Evolutionary conservation across 306 rosid genomes (phyloP), one percentile per base, ranked within the genome.

Genomic region (Rosa multiflora): DNA sequence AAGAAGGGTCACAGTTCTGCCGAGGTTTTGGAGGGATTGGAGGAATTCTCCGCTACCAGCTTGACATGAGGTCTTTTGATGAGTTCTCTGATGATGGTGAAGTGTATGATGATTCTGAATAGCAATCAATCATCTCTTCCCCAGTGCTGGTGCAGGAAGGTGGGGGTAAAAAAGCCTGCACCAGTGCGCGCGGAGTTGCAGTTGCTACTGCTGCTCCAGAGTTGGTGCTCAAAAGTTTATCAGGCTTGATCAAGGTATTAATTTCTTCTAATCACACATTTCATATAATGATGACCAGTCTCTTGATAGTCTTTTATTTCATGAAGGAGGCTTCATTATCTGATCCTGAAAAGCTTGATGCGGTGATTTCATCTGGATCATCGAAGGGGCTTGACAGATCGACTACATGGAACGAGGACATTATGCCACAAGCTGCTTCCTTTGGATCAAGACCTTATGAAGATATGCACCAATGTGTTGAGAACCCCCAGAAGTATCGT

Each of bases 1-100:
- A 92, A 84, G 97, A 92, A 76, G 97, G 97, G 61, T 92, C 97
- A 26, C 97, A 92, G 78, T 92, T 92, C 80, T 92, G 97, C 87
- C 82, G 97, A 64, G 97, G 97, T 53, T 92, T 92, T 72, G 97
- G 97, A 74, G 97, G 97, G 40, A 92, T 92, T 77, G 97, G 96
- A 14, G 97, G 97, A 10, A 92, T 90, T 77, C 96, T 92, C 79
- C 96, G 97, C 47, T 92, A 92, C 91, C 97, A 92, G 89, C 96
- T 92, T 10, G 97, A 93, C 74, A 93, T 93, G 62, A 83, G 98
- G 83, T 87, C 97, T 5, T 86, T 91, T 1, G 94, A 93, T 56
- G 97, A 93, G 73, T 48, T 91, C 69, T 93, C 98, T 74, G 94
- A 86, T 2, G 87, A 87, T 70, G 93, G 84, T 26, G 97, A 75